Percentiles rank a stretch among this genome's conserved stretches.
Evolutionary conservation across 257 asterid genomes (phyloP).

Genomic region (Solanum bulbocastanum): DNA sequence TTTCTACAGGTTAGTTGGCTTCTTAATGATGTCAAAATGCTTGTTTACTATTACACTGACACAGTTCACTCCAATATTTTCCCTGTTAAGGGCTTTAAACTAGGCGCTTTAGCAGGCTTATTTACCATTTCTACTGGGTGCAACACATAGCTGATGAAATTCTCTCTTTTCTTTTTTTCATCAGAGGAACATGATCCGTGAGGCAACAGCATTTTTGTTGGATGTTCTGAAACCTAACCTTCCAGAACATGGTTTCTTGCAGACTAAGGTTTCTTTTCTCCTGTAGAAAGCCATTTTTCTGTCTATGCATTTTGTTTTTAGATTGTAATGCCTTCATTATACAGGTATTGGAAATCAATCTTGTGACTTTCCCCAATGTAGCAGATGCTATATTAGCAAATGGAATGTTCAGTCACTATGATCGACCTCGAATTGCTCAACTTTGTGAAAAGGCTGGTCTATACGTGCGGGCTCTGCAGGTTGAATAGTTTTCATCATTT

Average conservation of each 20-base stretch:
- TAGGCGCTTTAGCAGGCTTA: background rate
- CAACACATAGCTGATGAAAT: background rate
- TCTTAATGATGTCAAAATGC: background rate
- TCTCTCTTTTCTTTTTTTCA: background rate
- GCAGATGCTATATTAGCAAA: slow-evolving; percentile 99
- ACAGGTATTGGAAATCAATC: slow-evolving; percentile 94
- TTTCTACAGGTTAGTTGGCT: slow-evolving; percentile 73
- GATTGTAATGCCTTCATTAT: slow-evolving; percentile 9
- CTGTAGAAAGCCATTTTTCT: background rate
- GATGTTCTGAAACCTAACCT: slow-evolving; percentile 97
- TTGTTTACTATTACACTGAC: background rate
- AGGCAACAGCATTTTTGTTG: slow-evolving; percentile 95
- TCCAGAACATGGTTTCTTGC: slow-evolving; percentile 91
- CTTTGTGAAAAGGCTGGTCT: slow-evolving; percentile 98
- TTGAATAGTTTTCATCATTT: slow-evolving; percentile 1
- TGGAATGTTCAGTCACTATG: slow-evolving; percentile 98
- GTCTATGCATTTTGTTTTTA: background rate
- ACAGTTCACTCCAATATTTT: background rate
- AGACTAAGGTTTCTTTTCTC: slow-evolving; percentile 66
- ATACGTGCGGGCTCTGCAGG: slow-evolving; percentile 94
- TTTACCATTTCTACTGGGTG: background rate
- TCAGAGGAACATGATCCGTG: slow-evolving; percentile 98
- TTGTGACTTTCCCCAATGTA: slow-evolving; percentile 91
- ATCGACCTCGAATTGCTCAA: slow-evolving; percentile 89
- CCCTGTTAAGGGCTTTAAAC: background rate